phyloP scores from a whole-genome alignment of 169 alveolate species.

The Amoebophrya sp. region DNA sequence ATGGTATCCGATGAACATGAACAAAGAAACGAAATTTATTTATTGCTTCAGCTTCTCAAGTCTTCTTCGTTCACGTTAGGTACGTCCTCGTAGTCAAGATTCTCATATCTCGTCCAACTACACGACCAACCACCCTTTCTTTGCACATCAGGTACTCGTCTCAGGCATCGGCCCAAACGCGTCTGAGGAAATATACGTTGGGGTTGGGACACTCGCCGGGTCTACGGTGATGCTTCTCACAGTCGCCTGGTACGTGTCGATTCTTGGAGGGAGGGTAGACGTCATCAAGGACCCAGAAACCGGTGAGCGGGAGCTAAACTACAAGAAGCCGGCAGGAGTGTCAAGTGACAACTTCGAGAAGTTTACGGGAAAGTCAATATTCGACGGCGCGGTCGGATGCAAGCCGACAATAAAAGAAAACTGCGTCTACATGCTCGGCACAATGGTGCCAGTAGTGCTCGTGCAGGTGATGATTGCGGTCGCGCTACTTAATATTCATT shows the following conservation, averaged over 20 bases:
- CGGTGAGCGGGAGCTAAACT: background rate
- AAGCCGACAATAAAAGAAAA: background rate
- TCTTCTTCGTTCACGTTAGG: background rate
- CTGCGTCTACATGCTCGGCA: background rate
- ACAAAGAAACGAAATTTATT: background rate
- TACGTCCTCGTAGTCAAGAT: background rate
- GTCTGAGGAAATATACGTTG: background rate
- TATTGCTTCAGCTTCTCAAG: too few species aligned
- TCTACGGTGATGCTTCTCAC: conserved; percentile 14
- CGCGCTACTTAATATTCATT: too few species aligned
- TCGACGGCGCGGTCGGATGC: background rate
- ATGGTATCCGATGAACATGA: too few species aligned
- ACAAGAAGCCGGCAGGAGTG: background rate
- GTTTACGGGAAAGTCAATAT: background rate
- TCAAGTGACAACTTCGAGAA: background rate
- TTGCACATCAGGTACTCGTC: background rate
- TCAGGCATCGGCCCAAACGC: conserved; percentile 4
- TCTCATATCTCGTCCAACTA: too few species aligned
- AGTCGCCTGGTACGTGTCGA: conserved; percentile 5
- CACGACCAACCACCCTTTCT: background rate
- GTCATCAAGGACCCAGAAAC: too few species aligned
- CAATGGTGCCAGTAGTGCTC: background rate
- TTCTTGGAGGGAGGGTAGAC: conserved; percentile 12
- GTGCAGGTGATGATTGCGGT: background rate
- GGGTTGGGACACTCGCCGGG: conserved; percentile 17